Evolutionary conservation across 768 basidiomycete genomes (phyloP).

Genomic region (Mycena pura): DNA sequence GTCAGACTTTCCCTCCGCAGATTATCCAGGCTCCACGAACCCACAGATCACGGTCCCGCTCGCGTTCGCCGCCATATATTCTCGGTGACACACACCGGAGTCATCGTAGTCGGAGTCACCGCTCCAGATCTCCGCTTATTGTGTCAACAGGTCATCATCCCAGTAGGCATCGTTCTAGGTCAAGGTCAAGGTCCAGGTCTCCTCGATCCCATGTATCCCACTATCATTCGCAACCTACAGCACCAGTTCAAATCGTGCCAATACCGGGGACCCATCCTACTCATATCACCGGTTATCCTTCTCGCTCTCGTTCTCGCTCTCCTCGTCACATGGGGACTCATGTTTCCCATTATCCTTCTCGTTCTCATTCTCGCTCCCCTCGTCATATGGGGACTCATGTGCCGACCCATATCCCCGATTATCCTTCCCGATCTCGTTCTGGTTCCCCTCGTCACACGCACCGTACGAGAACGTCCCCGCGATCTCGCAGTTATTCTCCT

Average conservation of each 20-base stretch:
- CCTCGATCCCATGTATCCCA: conserved; percentile 23
- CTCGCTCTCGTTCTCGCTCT: conserved; percentile 32
- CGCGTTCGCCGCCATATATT: conserved; percentile 21
- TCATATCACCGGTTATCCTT: no score
- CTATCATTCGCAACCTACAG: neutral
- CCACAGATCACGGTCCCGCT: conserved; percentile 29
- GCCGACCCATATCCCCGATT: no score
- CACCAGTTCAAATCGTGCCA: neutral
- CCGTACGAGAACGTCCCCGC: no score
- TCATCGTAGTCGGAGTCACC: neutral
- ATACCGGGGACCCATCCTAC: neutral
- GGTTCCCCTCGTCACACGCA: neutral
- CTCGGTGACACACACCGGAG: neutral
- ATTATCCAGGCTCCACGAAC: conserved; percentile 20
- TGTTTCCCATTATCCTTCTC: conserved; percentile 18
- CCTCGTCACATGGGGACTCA: conserved; percentile 20
- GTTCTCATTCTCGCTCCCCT: conserved; percentile 35
- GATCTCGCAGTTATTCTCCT: no score
- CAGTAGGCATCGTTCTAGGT: neutral
- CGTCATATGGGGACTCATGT: no score
- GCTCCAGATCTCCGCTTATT: conserved; percentile 12
- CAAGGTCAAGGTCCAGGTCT: conserved; percentile 13
- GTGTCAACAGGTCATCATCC: neutral
- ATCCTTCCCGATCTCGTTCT: no score
- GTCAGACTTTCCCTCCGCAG: no score